Evolutionary conservation across 2,329 filamentous ascomycete genomes (phyloP).

Genomic region (Trichocomaceae sp.): DNA sequence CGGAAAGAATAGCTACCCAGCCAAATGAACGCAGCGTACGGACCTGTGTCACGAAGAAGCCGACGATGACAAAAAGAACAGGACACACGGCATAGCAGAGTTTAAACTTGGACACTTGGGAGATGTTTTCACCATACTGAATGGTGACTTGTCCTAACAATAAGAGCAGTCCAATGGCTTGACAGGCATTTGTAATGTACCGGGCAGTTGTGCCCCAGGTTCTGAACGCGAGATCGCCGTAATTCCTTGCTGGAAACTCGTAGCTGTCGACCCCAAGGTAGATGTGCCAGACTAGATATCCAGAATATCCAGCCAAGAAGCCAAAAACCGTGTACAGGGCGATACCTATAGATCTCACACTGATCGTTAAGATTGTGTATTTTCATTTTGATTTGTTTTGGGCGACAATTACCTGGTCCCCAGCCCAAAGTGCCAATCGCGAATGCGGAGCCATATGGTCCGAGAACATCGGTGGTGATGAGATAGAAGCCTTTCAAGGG

Average conservation of each 20-base stretch:
- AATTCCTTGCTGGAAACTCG: slow-evolving; percentile 42
- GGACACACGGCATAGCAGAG: slow-evolving; percentile 51
- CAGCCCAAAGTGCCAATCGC: slow-evolving; percentile 34
- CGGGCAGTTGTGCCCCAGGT: slow-evolving; percentile 42
- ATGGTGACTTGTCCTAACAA: slow-evolving; percentile 38
- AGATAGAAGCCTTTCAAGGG: slow-evolving; percentile 36
- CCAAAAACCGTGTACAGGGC: slow-evolving; percentile 44
- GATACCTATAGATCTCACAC: not conserved
- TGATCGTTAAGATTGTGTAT: not conserved
- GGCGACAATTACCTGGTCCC: slow-evolving; percentile 34
- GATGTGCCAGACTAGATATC: slow-evolving; percentile 42
- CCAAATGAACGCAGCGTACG: slow-evolving; percentile 50
- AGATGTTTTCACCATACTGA: slow-evolving; percentile 49
- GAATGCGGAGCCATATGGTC: slow-evolving; percentile 35
- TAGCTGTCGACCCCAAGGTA: slow-evolving; percentile 45
- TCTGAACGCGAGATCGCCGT: slow-evolving; percentile 46
- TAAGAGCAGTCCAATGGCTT: slow-evolving; percentile 40
- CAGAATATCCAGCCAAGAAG: slow-evolving; percentile 37
- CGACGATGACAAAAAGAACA: slow-evolving; percentile 45
- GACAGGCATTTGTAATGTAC: slow-evolving; percentile 44
- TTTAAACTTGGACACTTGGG: slow-evolving; percentile 45
- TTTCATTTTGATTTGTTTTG: not conserved
- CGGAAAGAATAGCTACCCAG: slow-evolving; percentile 50
- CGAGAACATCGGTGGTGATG: slow-evolving; percentile 46
- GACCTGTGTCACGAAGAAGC: slow-evolving; percentile 51